Evolutionary conservation across 1,284 basidiomycete genomes (phyloP).

Genomic region (Boletus smithii): DNA sequence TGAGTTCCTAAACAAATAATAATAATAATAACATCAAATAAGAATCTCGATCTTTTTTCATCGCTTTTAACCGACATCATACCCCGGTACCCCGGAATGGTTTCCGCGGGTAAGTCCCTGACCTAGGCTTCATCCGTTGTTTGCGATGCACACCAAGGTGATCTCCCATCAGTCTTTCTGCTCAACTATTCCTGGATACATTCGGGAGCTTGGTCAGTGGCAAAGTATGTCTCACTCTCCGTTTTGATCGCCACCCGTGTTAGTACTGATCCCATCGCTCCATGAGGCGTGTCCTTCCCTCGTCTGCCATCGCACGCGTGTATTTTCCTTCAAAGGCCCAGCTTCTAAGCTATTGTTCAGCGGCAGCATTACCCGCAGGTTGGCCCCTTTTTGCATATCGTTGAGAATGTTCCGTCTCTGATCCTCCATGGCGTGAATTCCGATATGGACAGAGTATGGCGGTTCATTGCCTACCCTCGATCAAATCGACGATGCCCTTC

Average conservation of each 20-base stretch:
- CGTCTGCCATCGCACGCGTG: constrained; percentile 64
- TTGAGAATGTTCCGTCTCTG: constrained; percentile 9
- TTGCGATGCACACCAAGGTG: not conserved
- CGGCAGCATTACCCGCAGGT: constrained; percentile 26
- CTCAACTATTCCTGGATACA: constrained; percentile 84
- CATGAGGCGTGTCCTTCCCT: constrained; percentile 66
- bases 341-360: constrained; percentile 37
- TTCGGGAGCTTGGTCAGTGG: constrained; percentile 71
- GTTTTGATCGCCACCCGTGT: constrained; percentile 12
- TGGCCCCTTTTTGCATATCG: constrained; percentile 1
- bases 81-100: constrained; percentile 73
- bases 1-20: constrained; percentile 5
- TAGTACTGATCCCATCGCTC: constrained; percentile 9
- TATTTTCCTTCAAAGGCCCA: constrained; percentile 67
- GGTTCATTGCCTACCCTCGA: constrained; percentile 49
- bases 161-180: constrained; percentile 53
- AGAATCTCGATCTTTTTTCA: constrained; percentile 59
- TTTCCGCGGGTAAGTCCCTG: constrained; percentile 58
- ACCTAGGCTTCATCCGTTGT: not conserved
- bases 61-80: constrained; percentile 65
- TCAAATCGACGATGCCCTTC: constrained; percentile 47
- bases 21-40: not conserved
- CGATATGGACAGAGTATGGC: constrained; percentile 51
- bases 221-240: constrained; percentile 50
- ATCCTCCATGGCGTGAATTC: constrained; percentile 5